These are phyloP conservation scores for Globisporangium recalcitrans DNA, from an alignment of 352 stramenopile species.

Conservation along the genomic window DNA sequence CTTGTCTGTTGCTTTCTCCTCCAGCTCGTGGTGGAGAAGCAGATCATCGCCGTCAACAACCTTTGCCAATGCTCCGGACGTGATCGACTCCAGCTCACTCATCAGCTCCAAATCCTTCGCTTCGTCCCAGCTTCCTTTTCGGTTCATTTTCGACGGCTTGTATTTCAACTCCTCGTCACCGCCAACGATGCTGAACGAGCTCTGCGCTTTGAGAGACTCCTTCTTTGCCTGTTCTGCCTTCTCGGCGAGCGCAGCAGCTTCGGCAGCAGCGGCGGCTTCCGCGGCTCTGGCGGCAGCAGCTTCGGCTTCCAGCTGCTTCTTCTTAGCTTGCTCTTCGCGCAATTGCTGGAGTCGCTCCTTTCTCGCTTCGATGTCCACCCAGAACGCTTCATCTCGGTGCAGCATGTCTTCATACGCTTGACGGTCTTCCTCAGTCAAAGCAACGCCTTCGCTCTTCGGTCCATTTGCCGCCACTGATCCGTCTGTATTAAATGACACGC, in stretches of 20 bases:
- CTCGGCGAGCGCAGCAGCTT: slow-evolving; percentile 28
- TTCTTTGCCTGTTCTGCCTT: slow-evolving; percentile 34
- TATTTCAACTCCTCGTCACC: slow-evolving; percentile 52
- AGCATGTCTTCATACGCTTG: slow-evolving; percentile 88
- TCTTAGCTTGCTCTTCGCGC: slow-evolving; percentile 64
- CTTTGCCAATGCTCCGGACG: slow-evolving; percentile 45
- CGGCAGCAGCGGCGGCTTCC: slow-evolving; percentile 30
- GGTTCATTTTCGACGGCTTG: slow-evolving; percentile 31
- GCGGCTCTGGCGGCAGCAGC: slow-evolving; percentile 32
- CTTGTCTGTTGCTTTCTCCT: slow-evolving; percentile 38
- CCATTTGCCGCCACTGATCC: slow-evolving; percentile 13
- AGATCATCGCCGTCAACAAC: slow-evolving; percentile 26
- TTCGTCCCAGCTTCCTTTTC: slow-evolving; percentile 79
- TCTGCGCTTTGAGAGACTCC: slow-evolving; percentile 31
- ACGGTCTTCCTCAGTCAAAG: slow-evolving; percentile 72
- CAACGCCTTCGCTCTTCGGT: slow-evolving; percentile 64
- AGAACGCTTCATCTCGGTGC: slow-evolving; percentile 82
- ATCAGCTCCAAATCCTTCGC: slow-evolving; percentile 85
- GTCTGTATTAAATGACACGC: slow-evolving; percentile 2
- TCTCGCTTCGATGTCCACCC: slow-evolving; percentile 77
- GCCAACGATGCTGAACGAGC: slow-evolving; percentile 72
- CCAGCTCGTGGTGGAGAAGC: slow-evolving; percentile 22
- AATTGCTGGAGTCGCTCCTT: slow-evolving; percentile 69
- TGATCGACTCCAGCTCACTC: slow-evolving; percentile 81
- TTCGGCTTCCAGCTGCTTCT: slow-evolving; percentile 57